These are phyloP conservation scores for Helicosporidium sp. DNA, from an alignment of 139 green algal genomes.

Conservation along the genomic window DNA sequence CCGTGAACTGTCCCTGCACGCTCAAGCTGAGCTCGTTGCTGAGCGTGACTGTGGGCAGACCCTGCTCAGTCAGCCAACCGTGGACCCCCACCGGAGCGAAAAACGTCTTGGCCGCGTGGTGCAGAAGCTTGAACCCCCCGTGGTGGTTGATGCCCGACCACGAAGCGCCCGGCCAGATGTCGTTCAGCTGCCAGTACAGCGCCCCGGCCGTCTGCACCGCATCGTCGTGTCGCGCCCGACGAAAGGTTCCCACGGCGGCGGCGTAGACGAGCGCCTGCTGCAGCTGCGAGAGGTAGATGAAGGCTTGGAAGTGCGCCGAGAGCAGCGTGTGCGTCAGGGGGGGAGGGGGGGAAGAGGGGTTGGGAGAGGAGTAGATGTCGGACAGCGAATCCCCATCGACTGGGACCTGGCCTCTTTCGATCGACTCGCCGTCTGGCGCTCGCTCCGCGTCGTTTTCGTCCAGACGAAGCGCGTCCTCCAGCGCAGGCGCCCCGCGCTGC, in stretches of 20 bases:
- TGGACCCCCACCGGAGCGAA: constrained; percentile 21
- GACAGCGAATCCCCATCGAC: too few species aligned
- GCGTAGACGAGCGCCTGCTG: constrained; percentile 50
- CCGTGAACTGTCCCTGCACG: constrained; percentile 5
- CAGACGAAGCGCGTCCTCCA: too few species aligned
- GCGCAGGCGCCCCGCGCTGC: too few species aligned
- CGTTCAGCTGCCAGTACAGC: constrained; percentile 68
- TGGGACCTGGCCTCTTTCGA: too few species aligned
- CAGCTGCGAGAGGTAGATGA: constrained; percentile 39
- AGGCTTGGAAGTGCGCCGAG: constrained; percentile 5
- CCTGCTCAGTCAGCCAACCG: neutral
- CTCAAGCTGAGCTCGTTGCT: constrained; percentile 14
- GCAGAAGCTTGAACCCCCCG: constrained; percentile 39
- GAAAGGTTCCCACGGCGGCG: constrained; percentile 34
- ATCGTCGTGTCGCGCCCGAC: constrained; percentile 27
- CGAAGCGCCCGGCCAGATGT: constrained; percentile 48
- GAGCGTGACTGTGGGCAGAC: constrained; percentile 4
- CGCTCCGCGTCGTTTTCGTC: too few species aligned
- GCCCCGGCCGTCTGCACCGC: constrained; percentile 42
- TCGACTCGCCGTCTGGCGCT: too few species aligned
- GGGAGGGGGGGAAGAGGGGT: neutral
- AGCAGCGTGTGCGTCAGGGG: too few species aligned
- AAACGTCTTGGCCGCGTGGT: constrained; percentile 24
- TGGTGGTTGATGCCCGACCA: constrained; percentile 41
- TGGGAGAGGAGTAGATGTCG: too few species aligned